These are phyloP conservation scores for Exophiala sp. DNA, from an alignment of 2,329 filamentous ascomycete species.

Conservation along the genomic window DNA sequence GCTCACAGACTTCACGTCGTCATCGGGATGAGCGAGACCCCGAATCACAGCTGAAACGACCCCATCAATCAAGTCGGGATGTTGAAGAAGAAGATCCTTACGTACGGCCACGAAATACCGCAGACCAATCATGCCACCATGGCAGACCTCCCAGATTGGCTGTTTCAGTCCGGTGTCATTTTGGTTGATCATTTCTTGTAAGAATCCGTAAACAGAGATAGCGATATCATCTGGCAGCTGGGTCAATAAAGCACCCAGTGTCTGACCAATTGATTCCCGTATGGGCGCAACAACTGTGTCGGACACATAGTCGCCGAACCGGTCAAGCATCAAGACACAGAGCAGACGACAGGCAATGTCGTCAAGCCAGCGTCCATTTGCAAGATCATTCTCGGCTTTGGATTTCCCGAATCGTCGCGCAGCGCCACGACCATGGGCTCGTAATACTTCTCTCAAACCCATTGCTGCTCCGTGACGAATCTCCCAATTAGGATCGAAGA, in stretches of 20 bases:
- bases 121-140: constrained; percentile 96
- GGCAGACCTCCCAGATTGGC: constrained; percentile 88
- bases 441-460: constrained; percentile 84
- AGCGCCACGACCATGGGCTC: constrained; percentile 86
- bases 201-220: constrained; percentile 74
- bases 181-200: constrained; percentile 90
- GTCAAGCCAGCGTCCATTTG: constrained; percentile 85
- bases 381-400: constrained; percentile 68
- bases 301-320: constrained; percentile 95
- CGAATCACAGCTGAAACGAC: constrained; percentile 92
- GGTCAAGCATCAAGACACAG: constrained; percentile 94
- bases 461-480: constrained; percentile 94
- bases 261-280: constrained; percentile 90
- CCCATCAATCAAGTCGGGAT: constrained; percentile 84
- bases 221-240: constrained; percentile 78
- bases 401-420: constrained; percentile 71
- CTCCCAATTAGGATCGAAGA: constrained; percentile 94
- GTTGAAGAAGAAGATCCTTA: constrained; percentile 82
- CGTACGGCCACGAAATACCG: constrained; percentile 93
- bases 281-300: constrained; percentile 97
- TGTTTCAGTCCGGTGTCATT: constrained; percentile 69
- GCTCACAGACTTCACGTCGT: constrained; percentile 94
- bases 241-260: constrained; percentile 80
- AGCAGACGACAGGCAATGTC: constrained; percentile 92
- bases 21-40: constrained; percentile 83